Evolutionary conservation across 2,329 filamentous ascomycete genomes (phyloP).

Genomic region (Gyromitra esculenta): DNA sequence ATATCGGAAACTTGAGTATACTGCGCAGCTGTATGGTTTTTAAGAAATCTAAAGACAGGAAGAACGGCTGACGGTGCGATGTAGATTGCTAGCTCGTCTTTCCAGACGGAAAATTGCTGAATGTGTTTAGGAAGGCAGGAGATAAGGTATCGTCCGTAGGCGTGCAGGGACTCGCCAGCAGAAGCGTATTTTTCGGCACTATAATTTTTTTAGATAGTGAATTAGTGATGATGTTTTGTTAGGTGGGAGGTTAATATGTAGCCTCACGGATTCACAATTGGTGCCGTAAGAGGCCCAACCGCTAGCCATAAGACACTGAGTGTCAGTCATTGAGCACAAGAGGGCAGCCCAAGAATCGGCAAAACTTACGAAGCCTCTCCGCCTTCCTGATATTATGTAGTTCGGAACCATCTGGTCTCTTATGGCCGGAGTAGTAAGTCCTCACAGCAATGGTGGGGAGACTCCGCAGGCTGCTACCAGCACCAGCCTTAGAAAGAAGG

Average conservation of each 20-base stretch:
- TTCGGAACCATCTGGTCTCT: slow-evolving; percentile 52
- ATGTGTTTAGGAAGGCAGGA: slow-evolving; percentile 96
- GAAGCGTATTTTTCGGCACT: slow-evolving; percentile 85
- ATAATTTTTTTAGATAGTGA: slow-evolving; percentile 61
- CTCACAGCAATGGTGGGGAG: slow-evolving; percentile 34
- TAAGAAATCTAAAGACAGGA: slow-evolving; percentile 92
- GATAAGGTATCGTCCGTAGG: slow-evolving; percentile 96
- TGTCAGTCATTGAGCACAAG: slow-evolving; percentile 11
- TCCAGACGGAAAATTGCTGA: slow-evolving; percentile 99
- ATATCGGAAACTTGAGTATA: slow-evolving; percentile 93
- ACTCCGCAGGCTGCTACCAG: slow-evolving; percentile 23
- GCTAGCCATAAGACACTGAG: slow-evolving; percentile 35
- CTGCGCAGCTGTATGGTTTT: slow-evolving; percentile 96
- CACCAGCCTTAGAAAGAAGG: slow-evolving; percentile 34
- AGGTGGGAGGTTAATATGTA: slow-evolving; percentile 10
- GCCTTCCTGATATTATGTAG: slow-evolving; percentile 49
- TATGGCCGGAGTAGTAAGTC: slow-evolving; percentile 50
- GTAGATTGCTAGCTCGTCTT: slow-evolving; percentile 96
- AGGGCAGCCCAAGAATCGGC: slow-evolving; percentile 1
- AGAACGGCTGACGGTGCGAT: slow-evolving; percentile 88
- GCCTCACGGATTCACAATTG: slow-evolving; percentile 54
- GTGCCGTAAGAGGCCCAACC: slow-evolving; percentile 51
- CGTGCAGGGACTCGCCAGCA: slow-evolving; percentile 87
- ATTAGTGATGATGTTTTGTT: slow-evolving; percentile 9
- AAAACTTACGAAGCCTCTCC: slow-evolving; percentile 50